Base-by-base conservation (phyloP, 139 green algal genomes). In the Chlamydomonas sp. region DNA sequence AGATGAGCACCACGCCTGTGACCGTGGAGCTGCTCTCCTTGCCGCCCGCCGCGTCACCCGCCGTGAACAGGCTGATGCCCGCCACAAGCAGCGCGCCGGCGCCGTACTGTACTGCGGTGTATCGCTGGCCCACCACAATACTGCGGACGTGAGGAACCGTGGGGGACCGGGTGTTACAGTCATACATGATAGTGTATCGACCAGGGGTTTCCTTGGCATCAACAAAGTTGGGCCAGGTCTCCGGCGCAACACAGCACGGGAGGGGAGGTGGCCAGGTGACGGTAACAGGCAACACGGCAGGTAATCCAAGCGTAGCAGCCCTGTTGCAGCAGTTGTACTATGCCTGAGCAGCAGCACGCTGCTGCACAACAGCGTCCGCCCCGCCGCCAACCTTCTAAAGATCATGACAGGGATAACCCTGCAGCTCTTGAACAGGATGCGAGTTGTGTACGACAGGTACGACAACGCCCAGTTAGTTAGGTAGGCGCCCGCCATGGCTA, bases 371-470 rank as follows among this genome's bases (percentile, higher is more conserved):
- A 49, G 31, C 31, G 31, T 49, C 74, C 69, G 20, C 3, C 75
- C 85, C 3, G 83, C 85, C 2, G 85, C 79, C 8, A 92, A 79
- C 58, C 88, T 91, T 9, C 91, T 68, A 80, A 96, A 94, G 0
- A 75, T 78, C 93, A 96, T 96, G 76, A 94, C 90, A 8, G 93
- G 93, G 49, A 96, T 86, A 49, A 96, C 90, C n/a, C 94, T 89
- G 84, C 91, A 92, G 15, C 87, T 93, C 80, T 96, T 96, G 87
- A 94, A 94, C 66, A 96, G 89, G 76, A 96, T 93, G 78, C 93
- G 88, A 49, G 93, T 96, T 5, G 93, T 91, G 87, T 96, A 96
- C 89, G 95, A 94, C n/a, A 96, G 88, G 90, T 94, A 96, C 17
- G 90, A 90, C 63, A 96, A 86, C 58, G 93, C 89, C 89, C 90